phyloP scores from a whole-genome alignment of 345 rosid species.

The Salix arbutifolia region DNA sequence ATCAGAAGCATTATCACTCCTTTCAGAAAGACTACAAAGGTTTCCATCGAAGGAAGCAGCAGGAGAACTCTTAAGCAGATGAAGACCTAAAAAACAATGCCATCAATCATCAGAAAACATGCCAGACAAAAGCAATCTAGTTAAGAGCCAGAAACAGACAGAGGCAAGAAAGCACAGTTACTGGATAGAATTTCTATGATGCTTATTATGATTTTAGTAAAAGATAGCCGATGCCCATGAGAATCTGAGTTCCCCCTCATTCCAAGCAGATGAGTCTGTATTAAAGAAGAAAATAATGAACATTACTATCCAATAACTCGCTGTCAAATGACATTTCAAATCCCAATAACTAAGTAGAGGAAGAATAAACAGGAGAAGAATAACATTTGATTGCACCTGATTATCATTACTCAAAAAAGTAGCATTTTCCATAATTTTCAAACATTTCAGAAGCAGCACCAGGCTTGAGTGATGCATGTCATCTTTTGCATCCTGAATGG shows the following conservation, averaged over 20 bases:
- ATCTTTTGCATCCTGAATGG: slow-evolving; percentile 38
- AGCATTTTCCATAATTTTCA: slow-evolving; percentile 96
- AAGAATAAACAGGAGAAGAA: slow-evolving; percentile 7
- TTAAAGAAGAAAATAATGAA: neutral
- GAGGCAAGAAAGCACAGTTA: slow-evolving; percentile 19
- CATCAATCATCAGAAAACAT: slow-evolving; percentile 22
- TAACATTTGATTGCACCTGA: slow-evolving; percentile 49
- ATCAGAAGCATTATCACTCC: slow-evolving; percentile 30
- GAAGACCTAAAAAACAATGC: slow-evolving; percentile 46
- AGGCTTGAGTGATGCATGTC: slow-evolving; percentile 41
- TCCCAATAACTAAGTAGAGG: neutral
- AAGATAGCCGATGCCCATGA: slow-evolving; percentile 42
- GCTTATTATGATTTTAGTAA: slow-evolving; percentile 51
- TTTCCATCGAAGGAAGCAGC: slow-evolving; percentile 24
- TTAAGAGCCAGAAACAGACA: neutral
- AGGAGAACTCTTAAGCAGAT: slow-evolving; percentile 33
- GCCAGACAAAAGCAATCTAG: neutral
- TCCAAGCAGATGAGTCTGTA: slow-evolving; percentile 81
- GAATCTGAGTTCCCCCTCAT: slow-evolving; percentile 48
- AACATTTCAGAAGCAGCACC: slow-evolving; percentile 63
- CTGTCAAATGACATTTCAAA: neutral
- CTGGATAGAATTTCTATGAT: slow-evolving; percentile 78
- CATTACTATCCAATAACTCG: slow-evolving; percentile 9
- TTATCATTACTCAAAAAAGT: slow-evolving; percentile 81
- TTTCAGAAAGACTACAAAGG: slow-evolving; percentile 33